Evolutionary conservation across 176 grass and related monocot species (phyloP).

Genomic region (Saccharum officinarum): DNA sequence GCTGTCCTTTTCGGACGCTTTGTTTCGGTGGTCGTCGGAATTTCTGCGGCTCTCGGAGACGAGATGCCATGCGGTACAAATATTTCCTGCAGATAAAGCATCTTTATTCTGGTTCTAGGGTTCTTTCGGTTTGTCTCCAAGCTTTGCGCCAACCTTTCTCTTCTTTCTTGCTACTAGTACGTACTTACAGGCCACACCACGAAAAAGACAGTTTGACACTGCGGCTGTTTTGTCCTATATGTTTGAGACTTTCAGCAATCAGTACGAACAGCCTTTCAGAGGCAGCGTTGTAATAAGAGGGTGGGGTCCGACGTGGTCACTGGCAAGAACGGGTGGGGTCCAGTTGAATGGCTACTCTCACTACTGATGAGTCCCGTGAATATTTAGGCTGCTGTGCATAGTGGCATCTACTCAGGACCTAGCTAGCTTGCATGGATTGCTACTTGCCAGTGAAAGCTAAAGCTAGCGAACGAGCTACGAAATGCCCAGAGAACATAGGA

Average conservation of each 20-base stretch:
- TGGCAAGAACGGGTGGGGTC: background rate
- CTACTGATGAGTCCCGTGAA: background rate
- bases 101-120: background rate
- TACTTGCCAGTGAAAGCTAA: too few relatives aligned
- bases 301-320: too few relatives aligned
- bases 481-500: too few relatives aligned
- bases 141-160: background rate
- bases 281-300: background rate
- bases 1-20: background rate
- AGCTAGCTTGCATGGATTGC: conserved; percentile 6
- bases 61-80: background rate
- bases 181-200: background rate
- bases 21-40: background rate
- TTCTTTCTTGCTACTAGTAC: background rate
- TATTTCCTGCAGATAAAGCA: conserved; percentile 4
- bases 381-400: conserved; percentile 13
- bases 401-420: conserved; percentile 26
- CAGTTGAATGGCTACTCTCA: background rate
- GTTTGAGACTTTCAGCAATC: conserved; percentile 19
- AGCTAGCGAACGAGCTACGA: too few relatives aligned
- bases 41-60: background rate
- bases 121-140: conserved; percentile 20
- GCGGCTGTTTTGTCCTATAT: conserved; percentile 24
- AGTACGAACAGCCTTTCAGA: background rate
- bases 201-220: conserved; percentile 17